A percentile compares a stretch with the other conserved stretches of the same genome.
phyloP scores from a whole-genome alignment of 2,329 filamentous ascomycete species.

The Claviceps pusilla region DNA sequence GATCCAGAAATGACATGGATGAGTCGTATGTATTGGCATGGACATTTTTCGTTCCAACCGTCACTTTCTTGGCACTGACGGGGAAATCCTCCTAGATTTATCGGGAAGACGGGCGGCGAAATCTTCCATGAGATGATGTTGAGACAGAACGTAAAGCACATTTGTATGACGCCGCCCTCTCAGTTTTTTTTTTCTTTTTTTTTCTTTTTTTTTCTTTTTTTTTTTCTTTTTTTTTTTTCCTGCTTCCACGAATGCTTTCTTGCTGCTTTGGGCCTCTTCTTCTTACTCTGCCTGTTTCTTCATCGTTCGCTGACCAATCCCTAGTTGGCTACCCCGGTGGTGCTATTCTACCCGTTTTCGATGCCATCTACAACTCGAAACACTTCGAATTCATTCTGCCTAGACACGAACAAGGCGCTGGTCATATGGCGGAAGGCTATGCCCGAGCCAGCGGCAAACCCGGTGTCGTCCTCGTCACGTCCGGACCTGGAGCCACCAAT shows the following conservation, averaged over 20 bases:
- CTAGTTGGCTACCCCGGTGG: constrained; percentile 81
- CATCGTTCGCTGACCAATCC: too few species aligned
- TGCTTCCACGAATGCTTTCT: too few species aligned
- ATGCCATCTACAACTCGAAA: constrained; percentile 95
- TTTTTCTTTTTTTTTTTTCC: too few species aligned
- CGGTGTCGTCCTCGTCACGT: constrained; percentile 91
- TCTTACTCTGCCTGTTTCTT: too few species aligned
- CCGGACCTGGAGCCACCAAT: constrained; percentile 90
- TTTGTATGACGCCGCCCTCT: constrained; percentile 50
- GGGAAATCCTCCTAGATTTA: constrained; percentile 44
- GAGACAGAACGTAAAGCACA: constrained; percentile 76
- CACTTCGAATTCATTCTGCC: constrained; percentile 94
- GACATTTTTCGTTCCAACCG: too few species aligned
- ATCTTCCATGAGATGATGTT: constrained; percentile 99
- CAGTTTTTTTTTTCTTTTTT: not conserved
- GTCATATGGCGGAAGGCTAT: constrained; percentile 97
- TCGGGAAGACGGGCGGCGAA: constrained; percentile 87
- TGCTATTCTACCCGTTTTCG: constrained; percentile 93
- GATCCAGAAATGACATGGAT: constrained; percentile 50
- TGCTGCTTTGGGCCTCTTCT: too few species aligned
- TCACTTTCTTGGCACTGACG: not conserved
- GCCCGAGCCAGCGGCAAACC: constrained; percentile 85
- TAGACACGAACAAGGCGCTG: constrained; percentile 91
- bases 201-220: not conserved
- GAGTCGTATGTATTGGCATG: constrained; percentile 52